Conservation (phyloP, 768 basidiomycete genomes). For the Panaeolus papilionaceus region DNA sequence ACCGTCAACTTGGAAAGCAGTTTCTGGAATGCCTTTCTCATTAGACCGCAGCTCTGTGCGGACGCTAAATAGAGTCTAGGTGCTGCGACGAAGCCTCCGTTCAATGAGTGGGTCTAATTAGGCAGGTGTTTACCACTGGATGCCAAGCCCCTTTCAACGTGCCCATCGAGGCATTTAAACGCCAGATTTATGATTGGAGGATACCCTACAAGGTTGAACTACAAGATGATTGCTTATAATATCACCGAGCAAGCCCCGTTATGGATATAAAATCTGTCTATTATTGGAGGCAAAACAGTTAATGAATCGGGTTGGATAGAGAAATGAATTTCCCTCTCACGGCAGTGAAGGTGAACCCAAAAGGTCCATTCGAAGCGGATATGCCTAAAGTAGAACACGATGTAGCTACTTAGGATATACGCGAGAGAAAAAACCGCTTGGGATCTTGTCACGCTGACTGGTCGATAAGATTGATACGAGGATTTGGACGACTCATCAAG, state of each 20-base stretch:
- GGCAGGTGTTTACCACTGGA: conserved; percentile 5
- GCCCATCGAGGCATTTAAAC: conserved; percentile 12
- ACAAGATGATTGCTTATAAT: not conserved
- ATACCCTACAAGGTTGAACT: not conserved
- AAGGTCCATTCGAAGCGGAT: conserved; percentile 10
- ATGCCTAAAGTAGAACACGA: conserved; percentile 3
- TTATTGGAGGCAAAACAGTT: conserved; percentile 5
- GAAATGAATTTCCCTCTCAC: not conserved
- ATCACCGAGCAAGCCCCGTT: not conserved
- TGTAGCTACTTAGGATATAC: not conserved
- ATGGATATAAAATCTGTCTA: not conserved
- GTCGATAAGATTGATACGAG: conserved; percentile 12
- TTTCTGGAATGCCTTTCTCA: not conserved
- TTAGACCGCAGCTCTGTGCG: conserved; percentile 5
- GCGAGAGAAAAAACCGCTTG: not conserved
- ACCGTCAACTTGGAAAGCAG: not conserved
- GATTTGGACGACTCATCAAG: not conserved
- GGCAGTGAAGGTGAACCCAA: not conserved
- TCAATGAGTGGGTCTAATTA: not conserved
- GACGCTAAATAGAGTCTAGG: not conserved
- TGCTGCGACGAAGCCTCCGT: not conserved
- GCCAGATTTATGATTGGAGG: conserved; percentile 11
- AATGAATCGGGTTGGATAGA: conserved; percentile 1
- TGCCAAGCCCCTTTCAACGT: conserved; percentile 1
- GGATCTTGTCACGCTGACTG: not conserved